Conservation (phyloP, 2,329 filamentous ascomycete genomes). For the Sarocladium brachiariae region DNA sequence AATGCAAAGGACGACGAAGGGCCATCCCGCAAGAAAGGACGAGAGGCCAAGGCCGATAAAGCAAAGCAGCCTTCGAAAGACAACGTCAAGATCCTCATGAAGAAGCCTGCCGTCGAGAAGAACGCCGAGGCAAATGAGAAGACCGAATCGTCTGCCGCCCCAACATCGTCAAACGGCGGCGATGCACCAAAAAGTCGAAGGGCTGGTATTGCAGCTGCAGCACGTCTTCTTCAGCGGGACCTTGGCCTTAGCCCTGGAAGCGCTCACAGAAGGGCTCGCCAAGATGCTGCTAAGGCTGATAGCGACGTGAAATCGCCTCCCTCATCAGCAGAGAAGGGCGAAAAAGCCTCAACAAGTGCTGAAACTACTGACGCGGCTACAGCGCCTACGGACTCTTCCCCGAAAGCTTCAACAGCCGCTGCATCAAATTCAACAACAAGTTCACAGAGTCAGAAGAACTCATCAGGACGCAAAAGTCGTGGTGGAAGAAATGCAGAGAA, state of each 20-base stretch:
- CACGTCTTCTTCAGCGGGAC: conserved; percentile 59
- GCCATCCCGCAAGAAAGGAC: conserved; percentile 53
- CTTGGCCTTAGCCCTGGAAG: conserved; percentile 57
- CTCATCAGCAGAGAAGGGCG: conserved; percentile 22
- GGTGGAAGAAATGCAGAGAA: conserved; percentile 33
- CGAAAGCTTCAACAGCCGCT: conserved; percentile 12
- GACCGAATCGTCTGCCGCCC: conserved; percentile 13
- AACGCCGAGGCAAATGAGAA: conserved; percentile 28
- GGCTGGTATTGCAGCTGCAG: conserved; percentile 56
- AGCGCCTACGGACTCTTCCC: neutral
- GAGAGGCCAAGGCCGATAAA: conserved; percentile 51
- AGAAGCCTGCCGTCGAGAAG: conserved; percentile 46
- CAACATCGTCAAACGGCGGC: conserved; percentile 19
- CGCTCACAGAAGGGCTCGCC: conserved; percentile 53
- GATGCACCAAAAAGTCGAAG: conserved; percentile 48
- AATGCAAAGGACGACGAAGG: conserved; percentile 38
- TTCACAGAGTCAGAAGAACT: conserved; percentile 1
- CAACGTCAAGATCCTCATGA: conserved; percentile 56
- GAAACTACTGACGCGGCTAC: neutral
- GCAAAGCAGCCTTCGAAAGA: conserved; percentile 47
- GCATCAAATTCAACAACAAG: conserved; percentile 1
- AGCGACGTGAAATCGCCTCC: conserved; percentile 32
- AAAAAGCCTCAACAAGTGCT: neutral
- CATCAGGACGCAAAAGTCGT: conserved; percentile 23
- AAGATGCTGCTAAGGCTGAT: conserved; percentile 52